These are phyloP conservation scores for Phytophthora rubi DNA, from an alignment of 352 stramenopile species.

Conservation along the genomic window DNA sequence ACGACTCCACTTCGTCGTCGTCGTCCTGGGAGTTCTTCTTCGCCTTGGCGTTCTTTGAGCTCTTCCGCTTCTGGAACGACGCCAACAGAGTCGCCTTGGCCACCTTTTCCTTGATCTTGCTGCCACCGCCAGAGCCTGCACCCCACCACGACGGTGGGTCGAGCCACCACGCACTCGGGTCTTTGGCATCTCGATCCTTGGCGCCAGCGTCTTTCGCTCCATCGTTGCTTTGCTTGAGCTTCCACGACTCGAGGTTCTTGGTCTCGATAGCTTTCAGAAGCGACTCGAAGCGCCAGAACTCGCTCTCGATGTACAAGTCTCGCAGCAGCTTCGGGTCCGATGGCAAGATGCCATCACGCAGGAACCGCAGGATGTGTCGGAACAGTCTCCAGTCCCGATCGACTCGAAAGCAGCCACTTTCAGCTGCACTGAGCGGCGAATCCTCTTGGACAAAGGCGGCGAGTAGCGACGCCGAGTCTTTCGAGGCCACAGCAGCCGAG, in stretches of 20 bases:
- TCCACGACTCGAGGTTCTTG: constrained; percentile 70
- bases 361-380: constrained; percentile 78
- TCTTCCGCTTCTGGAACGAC: constrained; percentile 36
- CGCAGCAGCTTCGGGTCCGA: constrained; percentile 70
- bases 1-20: constrained; percentile 40
- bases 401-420: constrained; percentile 77
- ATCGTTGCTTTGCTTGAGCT: constrained; percentile 40
- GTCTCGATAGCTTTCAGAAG: constrained; percentile 78
- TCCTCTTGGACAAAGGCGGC: constrained; percentile 71
- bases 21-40: constrained; percentile 17
- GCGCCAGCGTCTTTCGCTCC: not conserved
- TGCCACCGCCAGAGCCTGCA: constrained; percentile 1
- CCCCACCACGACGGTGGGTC: constrained; percentile 77
- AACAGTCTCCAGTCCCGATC: constrained; percentile 84
- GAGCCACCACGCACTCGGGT: constrained; percentile 64
- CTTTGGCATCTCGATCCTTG: constrained; percentile 21
- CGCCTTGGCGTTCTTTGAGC: constrained; percentile 3
- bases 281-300: constrained; percentile 86
- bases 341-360: constrained; percentile 76
- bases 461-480: constrained; percentile 68
- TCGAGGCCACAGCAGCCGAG: constrained; percentile 50
- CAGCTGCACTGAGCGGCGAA: constrained; percentile 58
- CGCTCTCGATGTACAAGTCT: constrained; percentile 77
- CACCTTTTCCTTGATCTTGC: constrained; percentile 33
- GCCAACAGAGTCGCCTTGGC: constrained; percentile 24